phyloP scores from a whole-genome alignment of 164 flowering plant species.

The Dillenia suffruticosa region DNA sequence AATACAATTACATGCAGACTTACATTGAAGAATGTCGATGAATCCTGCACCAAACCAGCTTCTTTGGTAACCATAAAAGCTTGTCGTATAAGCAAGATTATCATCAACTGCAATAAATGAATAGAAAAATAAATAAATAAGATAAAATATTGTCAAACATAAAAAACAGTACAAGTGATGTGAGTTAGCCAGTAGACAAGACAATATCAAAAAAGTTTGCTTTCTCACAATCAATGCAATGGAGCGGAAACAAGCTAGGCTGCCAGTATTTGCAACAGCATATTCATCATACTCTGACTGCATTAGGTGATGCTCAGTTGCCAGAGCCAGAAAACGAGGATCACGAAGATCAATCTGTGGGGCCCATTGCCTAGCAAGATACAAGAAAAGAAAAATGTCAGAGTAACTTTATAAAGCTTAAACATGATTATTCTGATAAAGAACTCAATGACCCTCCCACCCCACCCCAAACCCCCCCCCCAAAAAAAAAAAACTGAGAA shows the following conservation, averaged over 20 bases:
- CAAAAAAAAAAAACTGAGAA: too few species aligned
- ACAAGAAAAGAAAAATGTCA: background rate
- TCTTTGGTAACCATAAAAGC: slow-evolving; percentile 45
- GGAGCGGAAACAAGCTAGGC: slow-evolving; percentile 48
- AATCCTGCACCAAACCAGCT: slow-evolving; percentile 37
- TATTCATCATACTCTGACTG: slow-evolving; percentile 60
- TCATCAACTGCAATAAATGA: slow-evolving; percentile 39
- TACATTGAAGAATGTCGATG: slow-evolving; percentile 43
- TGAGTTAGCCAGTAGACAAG: background rate
- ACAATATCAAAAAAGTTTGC: background rate
- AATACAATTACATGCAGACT: slow-evolving; percentile 11
- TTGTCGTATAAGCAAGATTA: slow-evolving; percentile 55
- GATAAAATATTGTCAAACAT: slow-evolving; percentile 8
- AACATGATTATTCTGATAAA: too few species aligned
- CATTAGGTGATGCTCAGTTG: slow-evolving; percentile 52
- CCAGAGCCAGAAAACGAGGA: slow-evolving; percentile 51
- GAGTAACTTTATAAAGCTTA: too few species aligned
- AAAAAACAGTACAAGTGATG: background rate
- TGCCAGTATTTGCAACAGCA: slow-evolving; percentile 42
- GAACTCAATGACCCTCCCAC: too few species aligned
- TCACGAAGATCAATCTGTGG: slow-evolving; percentile 43
- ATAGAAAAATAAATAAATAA: background rate
- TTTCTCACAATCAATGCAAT: slow-evolving; percentile 46
- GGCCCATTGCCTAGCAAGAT: slow-evolving; percentile 55
- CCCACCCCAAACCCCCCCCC: too few species aligned